Evolutionary conservation across 2,329 filamentous ascomycete species (phyloP).

Genomic region (Pseudodiploospora longispora): DNA sequence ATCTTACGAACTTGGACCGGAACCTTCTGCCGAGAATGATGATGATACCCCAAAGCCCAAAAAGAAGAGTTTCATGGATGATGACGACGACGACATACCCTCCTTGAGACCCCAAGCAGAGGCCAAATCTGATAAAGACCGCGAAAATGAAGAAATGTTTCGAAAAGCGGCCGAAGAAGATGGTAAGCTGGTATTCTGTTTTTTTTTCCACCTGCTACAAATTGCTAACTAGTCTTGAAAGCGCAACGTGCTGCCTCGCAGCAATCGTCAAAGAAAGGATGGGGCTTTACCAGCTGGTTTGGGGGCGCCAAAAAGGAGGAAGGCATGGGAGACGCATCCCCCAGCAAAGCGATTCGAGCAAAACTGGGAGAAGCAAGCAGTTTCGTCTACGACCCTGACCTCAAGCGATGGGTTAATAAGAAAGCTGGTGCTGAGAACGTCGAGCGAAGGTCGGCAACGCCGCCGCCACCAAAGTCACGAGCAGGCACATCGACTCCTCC

Average conservation of each 20-base stretch:
- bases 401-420: slow-evolving; percentile 98
- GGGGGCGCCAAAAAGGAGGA: slow-evolving; percentile 55
- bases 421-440: slow-evolving; percentile 63
- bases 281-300: slow-evolving; percentile 83
- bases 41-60: slow-evolving; percentile 51
- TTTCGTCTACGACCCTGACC: slow-evolving; percentile 91
- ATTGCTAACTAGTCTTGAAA: slow-evolving; percentile 21
- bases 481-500: slow-evolving; percentile 48
- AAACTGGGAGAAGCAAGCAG: slow-evolving; percentile 91
- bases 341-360: slow-evolving; percentile 69
- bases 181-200: slow-evolving; percentile 35
- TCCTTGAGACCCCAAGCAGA: slow-evolving; percentile 44
- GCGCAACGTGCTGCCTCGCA: slow-evolving; percentile 52
- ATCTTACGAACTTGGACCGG: slow-evolving; percentile 45
- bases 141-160: slow-evolving; percentile 78
- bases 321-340: slow-evolving; percentile 28
- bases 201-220: not conserved
- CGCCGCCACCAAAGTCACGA: slow-evolving; percentile 66
- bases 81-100: slow-evolving; percentile 67
- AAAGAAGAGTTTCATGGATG: slow-evolving; percentile 74
- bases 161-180: slow-evolving; percentile 73
- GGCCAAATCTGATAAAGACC: slow-evolving; percentile 60
- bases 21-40: slow-evolving; percentile 29
- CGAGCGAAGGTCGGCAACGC: slow-evolving; percentile 55
- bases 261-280: slow-evolving; percentile 52